A percentile compares a stretch with the other conserved stretches of the same genome.
Conservation (phyloP, 129 eudicot species). For the Logfia minima region DNA sequence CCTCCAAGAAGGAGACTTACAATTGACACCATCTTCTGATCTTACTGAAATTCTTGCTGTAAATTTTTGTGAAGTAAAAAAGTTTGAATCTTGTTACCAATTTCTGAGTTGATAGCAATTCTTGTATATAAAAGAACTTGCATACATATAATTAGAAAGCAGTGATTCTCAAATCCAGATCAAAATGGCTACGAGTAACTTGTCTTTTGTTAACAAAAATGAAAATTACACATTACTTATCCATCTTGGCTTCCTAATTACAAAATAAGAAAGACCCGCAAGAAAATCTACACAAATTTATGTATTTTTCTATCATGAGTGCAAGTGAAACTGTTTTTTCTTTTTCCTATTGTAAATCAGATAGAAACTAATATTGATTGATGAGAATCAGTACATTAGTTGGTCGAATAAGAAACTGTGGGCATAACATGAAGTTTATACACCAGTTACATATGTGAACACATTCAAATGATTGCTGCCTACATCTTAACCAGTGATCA, state of each 20-base stretch:
- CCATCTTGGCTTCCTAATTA: too few relatives aligned
- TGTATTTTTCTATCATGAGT: too few relatives aligned
- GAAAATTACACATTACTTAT: too few relatives aligned
- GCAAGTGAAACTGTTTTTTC: too few relatives aligned
- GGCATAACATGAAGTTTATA: background rate
- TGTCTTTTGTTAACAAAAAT: background rate
- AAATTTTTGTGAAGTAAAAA: slow-evolving; percentile 35
- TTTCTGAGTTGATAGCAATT: slow-evolving; percentile 13
- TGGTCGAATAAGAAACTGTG: too few relatives aligned
- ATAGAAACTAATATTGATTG: too few relatives aligned
- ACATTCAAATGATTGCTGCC: background rate
- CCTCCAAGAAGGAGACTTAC: slow-evolving; percentile 72
- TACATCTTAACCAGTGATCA: too few relatives aligned
- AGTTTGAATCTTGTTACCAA: slow-evolving; percentile 14
- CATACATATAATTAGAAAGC: slow-evolving; percentile 18
- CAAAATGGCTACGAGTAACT: slow-evolving; percentile 2
- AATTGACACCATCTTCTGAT: slow-evolving; percentile 78
- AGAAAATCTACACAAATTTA: too few relatives aligned
- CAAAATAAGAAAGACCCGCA: too few relatives aligned
- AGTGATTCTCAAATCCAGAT: slow-evolving; percentile 11
- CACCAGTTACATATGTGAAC: background rate
- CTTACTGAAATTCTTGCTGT: slow-evolving; percentile 25
- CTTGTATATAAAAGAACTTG: slow-evolving; percentile 25
- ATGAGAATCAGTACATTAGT: too few relatives aligned
- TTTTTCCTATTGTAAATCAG: too few relatives aligned